Conservation (phyloP, 2,329 filamentous ascomycete genomes). For the Scedosporium boydii region DNA sequence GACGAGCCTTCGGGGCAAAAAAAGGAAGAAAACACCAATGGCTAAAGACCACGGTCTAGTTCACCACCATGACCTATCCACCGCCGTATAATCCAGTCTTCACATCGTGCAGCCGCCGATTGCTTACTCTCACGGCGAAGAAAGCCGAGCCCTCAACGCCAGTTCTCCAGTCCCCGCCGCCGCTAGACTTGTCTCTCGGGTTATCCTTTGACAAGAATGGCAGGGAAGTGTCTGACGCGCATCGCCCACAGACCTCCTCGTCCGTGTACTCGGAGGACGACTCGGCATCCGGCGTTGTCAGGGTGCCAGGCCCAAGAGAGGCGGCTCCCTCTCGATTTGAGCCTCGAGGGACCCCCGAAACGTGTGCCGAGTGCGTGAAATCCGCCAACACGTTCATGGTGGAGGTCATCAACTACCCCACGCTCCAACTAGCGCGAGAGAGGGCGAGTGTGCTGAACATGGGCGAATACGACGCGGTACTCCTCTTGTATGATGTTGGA, state of each 20-base stretch:
- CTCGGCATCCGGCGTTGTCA: neutral
- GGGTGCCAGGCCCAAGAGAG: neutral
- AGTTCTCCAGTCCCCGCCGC: neutral
- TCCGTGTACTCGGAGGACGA: neutral
- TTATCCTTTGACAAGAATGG: neutral
- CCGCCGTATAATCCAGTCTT: slow-evolving; percentile 19
- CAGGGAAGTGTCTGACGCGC: neutral
- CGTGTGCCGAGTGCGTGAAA: slow-evolving; percentile 7
- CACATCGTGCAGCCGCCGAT: slow-evolving; percentile 18
- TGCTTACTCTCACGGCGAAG: slow-evolving; percentile 11
- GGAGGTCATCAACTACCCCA: slow-evolving; percentile 19
- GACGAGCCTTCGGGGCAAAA: neutral
- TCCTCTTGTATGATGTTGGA: slow-evolving; percentile 19
- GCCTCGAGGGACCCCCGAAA: neutral
- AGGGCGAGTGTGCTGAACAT: slow-evolving; percentile 13
- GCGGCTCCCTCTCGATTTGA: neutral
- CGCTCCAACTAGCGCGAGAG: slow-evolving; percentile 12
- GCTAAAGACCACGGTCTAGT: slow-evolving; percentile 8
- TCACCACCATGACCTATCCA: slow-evolving; percentile 19
- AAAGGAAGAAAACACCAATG: no score
- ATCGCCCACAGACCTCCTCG: neutral
- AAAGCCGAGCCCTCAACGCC: neutral
- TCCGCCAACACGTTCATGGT: slow-evolving; percentile 11
- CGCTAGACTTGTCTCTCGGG: neutral
- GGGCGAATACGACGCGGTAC: slow-evolving; percentile 18